Evolutionary conservation across 148 eudicot species (phyloP), one percentile per base, ranked within the genome.

Genomic region (Gaultheria prostrata): DNA sequence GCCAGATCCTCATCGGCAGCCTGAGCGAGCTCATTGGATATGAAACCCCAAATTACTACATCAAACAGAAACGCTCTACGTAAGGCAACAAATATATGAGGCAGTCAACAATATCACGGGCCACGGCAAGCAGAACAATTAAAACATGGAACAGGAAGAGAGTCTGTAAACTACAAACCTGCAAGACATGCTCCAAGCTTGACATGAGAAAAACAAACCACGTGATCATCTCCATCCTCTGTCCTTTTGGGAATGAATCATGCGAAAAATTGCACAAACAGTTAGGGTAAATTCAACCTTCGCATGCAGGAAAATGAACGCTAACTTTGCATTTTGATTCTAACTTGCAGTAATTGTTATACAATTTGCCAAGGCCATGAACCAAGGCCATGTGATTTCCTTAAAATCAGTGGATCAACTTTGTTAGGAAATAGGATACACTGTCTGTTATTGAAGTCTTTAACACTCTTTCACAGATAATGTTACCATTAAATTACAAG

Each of bases 41-140:
- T 88, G 82, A 89, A 88, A 77, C 92, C 98, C 99, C 99, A 95
- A 79, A 93, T 89, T 48, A 95, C 99, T 95, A 90, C 63, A 87
- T 61, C 59, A 76, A 32, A 76, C 51, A 50, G 57, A 77, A 84
- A 76, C 48, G 53, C 46, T 70, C 77, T 35, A 46, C 3, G 28
- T 78, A 28, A 80, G 56, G 61, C 21, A 59, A 79, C 51, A 24
- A 77, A 28, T 11, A 59, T 43, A 15, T 32, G 65, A 24, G 43
- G 56, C n/a, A 80, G 30, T 24, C 77, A 56, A 77, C 32, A 54
- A 75, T 82, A 24, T 48, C 49, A 43, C 21, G 33, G 30, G 20
- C 26, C 49, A 30, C 21, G 33, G 30, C 32, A n/a, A 59, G 10
- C 6, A 53, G 46, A 81, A 61, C 24, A 26, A 72, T 43, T 33